Evolutionary conservation across 2,329 filamentous ascomycete genomes (phyloP).

Genomic region (Calonectria pseudoreteaudii): DNA sequence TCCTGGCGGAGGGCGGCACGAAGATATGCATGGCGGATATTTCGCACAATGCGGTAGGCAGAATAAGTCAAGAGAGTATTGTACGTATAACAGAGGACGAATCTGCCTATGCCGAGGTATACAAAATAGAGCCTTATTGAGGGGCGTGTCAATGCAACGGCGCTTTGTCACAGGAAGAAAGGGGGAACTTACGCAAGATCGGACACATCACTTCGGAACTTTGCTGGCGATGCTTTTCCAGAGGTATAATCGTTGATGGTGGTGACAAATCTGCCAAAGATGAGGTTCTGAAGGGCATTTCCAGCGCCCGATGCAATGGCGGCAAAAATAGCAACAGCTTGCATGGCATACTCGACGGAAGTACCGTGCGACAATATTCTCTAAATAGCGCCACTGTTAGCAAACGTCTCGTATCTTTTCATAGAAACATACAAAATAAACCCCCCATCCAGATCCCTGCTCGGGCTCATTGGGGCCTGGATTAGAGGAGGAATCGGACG

Average conservation of each 20-base stretch:
- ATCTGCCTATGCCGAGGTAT: constrained; percentile 67
- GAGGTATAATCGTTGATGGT: constrained; percentile 49
- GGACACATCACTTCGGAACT: constrained; percentile 47
- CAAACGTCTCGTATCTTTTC: neutral
- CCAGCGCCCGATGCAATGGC: constrained; percentile 52
- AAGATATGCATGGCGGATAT: constrained; percentile 61
- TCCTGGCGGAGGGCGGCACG: constrained; percentile 63
- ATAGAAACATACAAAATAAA: constrained; percentile 35
- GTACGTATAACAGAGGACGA: constrained; percentile 61
- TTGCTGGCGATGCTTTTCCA: constrained; percentile 35
- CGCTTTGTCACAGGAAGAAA: constrained; percentile 43
- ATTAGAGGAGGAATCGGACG: neutral
- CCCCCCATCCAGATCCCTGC: constrained; percentile 11
- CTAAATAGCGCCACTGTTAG: constrained; percentile 33
- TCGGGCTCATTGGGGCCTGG: neutral
- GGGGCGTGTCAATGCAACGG: neutral
- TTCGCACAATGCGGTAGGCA: constrained; percentile 63
- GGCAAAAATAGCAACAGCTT: constrained; percentile 44
- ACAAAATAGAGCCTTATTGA: constrained; percentile 64
- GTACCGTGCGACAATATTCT: constrained; percentile 48
- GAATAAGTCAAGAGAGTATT: constrained; percentile 60
- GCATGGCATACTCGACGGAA: constrained; percentile 42
- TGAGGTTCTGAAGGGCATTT: constrained; percentile 52
- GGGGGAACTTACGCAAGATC: constrained; percentile 55
- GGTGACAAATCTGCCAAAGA: constrained; percentile 54